A percentile compares a stretch with the other conserved stretches of the same genome.
These are phyloP conservation scores for Candida mesenterica DNA, from an alignment of 1,139 yeast species.

Conservation along the genomic window DNA sequence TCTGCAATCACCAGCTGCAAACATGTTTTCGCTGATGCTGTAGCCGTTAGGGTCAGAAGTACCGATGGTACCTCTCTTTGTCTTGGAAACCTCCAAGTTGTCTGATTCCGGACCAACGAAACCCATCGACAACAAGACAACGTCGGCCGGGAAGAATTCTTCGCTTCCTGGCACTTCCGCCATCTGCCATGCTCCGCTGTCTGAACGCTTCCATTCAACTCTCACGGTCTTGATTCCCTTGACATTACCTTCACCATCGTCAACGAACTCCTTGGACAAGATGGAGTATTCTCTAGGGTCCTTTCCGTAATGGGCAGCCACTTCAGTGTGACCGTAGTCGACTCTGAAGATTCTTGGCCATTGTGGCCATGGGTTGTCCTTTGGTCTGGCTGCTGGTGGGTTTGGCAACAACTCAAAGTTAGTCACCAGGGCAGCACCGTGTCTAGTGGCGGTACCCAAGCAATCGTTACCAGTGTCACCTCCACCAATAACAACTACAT, in stretches of 20 bases:
- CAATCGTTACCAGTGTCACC: constrained; percentile 99
- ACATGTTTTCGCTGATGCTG: constrained; percentile 67
- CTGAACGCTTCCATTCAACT: constrained; percentile 97
- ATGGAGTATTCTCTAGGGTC: constrained; percentile 98
- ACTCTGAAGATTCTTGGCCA: constrained; percentile 98
- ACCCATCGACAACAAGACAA: constrained; percentile 94
- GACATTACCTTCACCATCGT: constrained; percentile 91
- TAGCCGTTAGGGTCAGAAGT: constrained; percentile 70
- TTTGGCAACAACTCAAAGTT: constrained; percentile 93
- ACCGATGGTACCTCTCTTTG: constrained; percentile 83
- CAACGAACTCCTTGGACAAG: constrained; percentile 91
- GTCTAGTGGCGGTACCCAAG: constrained; percentile 96
- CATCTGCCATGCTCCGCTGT: constrained; percentile 98
- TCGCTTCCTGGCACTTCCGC: constrained; percentile 95
- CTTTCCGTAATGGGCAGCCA: constrained; percentile 88
- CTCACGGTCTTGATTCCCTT: constrained; percentile 92
- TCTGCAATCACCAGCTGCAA: constrained; percentile 98
- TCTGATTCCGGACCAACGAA: constrained; percentile 95
- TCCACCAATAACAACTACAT: constrained; percentile 97
- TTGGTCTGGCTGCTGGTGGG: constrained; percentile 83
- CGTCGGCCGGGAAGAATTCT: constrained; percentile 91
- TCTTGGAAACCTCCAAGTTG: constrained; percentile 67
- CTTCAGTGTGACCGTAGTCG: constrained; percentile 97
- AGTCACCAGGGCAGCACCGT: constrained; percentile 93
- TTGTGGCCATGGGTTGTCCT: constrained; percentile 99